Evolutionary conservation across 176 grass and related monocot species (phyloP), one percentile per base, ranked within the genome.

Genomic region (Rhynchospora pubera): DNA sequence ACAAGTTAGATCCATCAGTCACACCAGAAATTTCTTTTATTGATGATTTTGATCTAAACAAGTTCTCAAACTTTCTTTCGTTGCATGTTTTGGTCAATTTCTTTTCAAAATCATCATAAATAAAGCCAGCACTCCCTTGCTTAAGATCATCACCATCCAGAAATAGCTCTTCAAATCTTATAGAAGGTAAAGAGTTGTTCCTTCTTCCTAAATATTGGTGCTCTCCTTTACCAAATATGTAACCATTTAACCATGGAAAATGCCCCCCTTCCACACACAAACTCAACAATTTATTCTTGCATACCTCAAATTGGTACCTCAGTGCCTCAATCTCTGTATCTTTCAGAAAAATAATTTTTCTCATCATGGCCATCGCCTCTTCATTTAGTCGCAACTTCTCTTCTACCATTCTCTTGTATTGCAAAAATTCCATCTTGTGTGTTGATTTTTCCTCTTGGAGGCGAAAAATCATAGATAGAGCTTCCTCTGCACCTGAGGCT

Each of bases 371-470:
- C 65, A 83, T 32, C 5, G 73, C 66, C 59, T 86, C 84, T 46
- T 86, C 84, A 9, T 84, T 50, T 39, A 86, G 84, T 8, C 24
- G 84, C 23, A 89, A 58, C 80, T 86, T 89, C 70, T 89, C 88
- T 60, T 89, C 88, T 5, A 85, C 65, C 6, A 86, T 73, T 64
- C 88, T 86, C 64, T 65, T 86, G 79, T 89, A 89, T 39, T 89
- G 88, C 48, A 76, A 59, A 18, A 79, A 81, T 74, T 89, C 80
- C 84, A 89, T 83, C 53, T 86, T 86, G 60, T 79, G 84, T 26
- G 51, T 67, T 16, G 88, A 85, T 82, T 89, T 89, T 82, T 89
- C 84, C 45, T 84, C 79, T 78, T 89, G 88, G 28, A 89, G 84
- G 16, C 84, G 84, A 51, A 83, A 63, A 52, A 89, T 89, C 88